Evolutionary conservation across 108 stramenopile genomes (phyloP), one percentile per base, ranked within the genome.

Genomic region (Nitzschia sp.): DNA sequence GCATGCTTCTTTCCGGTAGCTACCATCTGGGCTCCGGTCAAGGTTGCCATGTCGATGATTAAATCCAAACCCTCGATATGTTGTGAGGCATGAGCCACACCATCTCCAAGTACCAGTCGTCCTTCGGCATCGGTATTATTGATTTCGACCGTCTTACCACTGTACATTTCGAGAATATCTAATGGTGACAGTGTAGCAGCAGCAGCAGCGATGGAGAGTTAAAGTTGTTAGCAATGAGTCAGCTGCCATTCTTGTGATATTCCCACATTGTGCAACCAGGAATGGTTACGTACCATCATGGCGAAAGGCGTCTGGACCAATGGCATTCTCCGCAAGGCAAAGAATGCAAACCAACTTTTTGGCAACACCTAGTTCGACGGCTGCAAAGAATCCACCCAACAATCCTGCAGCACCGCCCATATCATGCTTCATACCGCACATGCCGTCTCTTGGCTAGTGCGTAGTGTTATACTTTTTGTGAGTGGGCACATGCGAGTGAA

Each of bases 91-190:
- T 90, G 87, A 15, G 89, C 88, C 0, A 94, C 93, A 11, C 86
- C 91, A 73, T 96, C 95, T 0, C 58, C 85, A 60, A 96, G 65
- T 2, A 96, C 89, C 11, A 97, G 77, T 5, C 94, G 77, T 0
- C 96, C 96, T 79, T 97, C 96, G 0, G 96, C 94, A 58, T 97
- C 96, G 24, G 83, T 82, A 59, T 97, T 97, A 76, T 95, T 96
- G 59, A 77, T 48, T 54, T 77, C 76, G 1, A 77, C 76, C 3
- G 76, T 77, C 56, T 77, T 77, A 28, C 76, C 76, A 70, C 64
- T 66, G 26, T 90, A 72, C 82, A 82, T 78, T 9, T 47, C 45
- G 18, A 82, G n/a, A 32, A 82, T 81, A 45, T 77, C 56, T 57
- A 57, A 5, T n/a, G n/a, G 45, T 74, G 74, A 57, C 38, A 42